Percentiles rank a stretch among this genome's conserved stretches.
Conservation (phyloP, 1,139 yeast genomes). For the Yamadazyma triangularis region DNA sequence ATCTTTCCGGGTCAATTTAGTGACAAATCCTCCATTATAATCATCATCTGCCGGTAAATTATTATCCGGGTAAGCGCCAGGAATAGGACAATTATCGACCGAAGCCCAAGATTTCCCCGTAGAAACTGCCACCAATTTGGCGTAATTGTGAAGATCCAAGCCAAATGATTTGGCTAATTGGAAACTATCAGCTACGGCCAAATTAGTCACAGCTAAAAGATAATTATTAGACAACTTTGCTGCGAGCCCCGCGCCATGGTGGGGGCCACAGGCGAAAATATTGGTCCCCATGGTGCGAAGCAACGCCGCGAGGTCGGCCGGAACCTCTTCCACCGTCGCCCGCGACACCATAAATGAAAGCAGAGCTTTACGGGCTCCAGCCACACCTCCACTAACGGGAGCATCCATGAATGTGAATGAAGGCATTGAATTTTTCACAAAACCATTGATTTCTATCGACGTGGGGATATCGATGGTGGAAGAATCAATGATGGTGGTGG, state of each 20-base stretch:
- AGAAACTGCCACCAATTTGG: conserved; percentile 52
- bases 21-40: conserved; percentile 52
- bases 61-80: conserved; percentile 44
- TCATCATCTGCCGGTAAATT: conserved; percentile 45
- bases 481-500: conserved; percentile 43
- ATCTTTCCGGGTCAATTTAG: conserved; percentile 53
- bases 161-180: conserved; percentile 53
- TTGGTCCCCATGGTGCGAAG: conserved; percentile 49
- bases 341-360: conserved; percentile 57
- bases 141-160: conserved; percentile 44
- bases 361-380: conserved; percentile 55
- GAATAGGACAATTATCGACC: conserved; percentile 57
- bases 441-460: conserved; percentile 37
- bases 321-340: conserved; percentile 20
- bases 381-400: conserved; percentile 61
- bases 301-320: conserved; percentile 23
- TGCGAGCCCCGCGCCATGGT: conserved; percentile 54
- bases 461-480: conserved; percentile 55
- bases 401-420: conserved; percentile 48
- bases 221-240: conserved; percentile 60
- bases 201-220: conserved; percentile 52
- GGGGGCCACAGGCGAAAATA: conserved; percentile 49
- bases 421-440: conserved; percentile 29
- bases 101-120: conserved; percentile 62
- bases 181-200: conserved; percentile 60